A percentile compares a stretch with the other conserved stretches of the same genome.
Evolutionary conservation across 2,329 filamentous ascomycete species (phyloP).

Genomic region (Colletotrichum coccodes): DNA sequence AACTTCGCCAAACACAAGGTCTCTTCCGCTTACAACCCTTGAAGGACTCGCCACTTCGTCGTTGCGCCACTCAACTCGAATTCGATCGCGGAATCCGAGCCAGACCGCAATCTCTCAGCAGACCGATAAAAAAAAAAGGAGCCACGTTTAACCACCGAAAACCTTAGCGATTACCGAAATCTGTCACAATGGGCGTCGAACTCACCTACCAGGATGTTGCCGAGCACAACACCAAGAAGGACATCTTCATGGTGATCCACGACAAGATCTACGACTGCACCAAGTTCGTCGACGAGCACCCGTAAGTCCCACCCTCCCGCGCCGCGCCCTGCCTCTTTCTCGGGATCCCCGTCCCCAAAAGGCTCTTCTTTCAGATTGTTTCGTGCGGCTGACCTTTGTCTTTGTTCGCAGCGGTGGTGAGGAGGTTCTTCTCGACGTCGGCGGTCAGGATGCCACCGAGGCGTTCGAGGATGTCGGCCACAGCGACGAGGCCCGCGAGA

Average conservation of each 20-base stretch:
- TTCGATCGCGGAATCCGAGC: neutral
- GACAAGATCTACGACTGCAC: slow-evolving; percentile 94
- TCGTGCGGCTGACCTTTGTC: slow-evolving; percentile 3
- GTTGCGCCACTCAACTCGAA: neutral
- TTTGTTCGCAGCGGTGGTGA: slow-evolving; percentile 83
- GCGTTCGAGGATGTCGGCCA: slow-evolving; percentile 99
- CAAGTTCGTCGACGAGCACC: slow-evolving; percentile 97
- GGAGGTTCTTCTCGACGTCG: slow-evolving; percentile 96
- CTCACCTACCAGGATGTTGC: slow-evolving; percentile 85
- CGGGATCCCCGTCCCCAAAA: neutral
- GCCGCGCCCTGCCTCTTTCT: neutral
- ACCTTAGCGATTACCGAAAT: slow-evolving; percentile 12
- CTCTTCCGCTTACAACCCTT: neutral
- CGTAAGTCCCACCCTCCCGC: slow-evolving; percentile 58
- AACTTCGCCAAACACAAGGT: slow-evolving; percentile 19
- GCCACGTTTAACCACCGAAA: slow-evolving; percentile 24
- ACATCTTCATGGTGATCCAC: slow-evolving; percentile 90
- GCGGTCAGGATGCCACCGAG: slow-evolving; percentile 94
- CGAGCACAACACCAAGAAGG: slow-evolving; percentile 92
- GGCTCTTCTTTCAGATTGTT: neutral
- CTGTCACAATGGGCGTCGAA: slow-evolving; percentile 48
- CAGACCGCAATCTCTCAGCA: slow-evolving; percentile 10
- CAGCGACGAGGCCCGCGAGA: slow-evolving; percentile 97
- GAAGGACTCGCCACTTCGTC: neutral
- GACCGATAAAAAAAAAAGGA: slow-evolving; percentile 15